A percentile compares a stretch with the other conserved stretches of the same genome.
Conservation (phyloP, 2,329 filamentous ascomycete species). For the Cyphellophora europaea region DNA sequence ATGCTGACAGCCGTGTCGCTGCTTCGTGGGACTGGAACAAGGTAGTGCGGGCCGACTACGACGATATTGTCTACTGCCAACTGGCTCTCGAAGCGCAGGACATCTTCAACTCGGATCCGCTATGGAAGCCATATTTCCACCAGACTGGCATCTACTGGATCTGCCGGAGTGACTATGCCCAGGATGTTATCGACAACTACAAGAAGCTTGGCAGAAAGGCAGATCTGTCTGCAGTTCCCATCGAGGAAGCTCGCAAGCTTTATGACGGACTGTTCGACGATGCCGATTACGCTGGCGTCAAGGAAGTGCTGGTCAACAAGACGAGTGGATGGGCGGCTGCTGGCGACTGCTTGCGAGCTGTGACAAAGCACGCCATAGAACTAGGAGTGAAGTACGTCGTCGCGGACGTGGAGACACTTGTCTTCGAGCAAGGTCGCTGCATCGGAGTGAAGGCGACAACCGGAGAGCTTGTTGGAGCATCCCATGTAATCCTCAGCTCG, state of each 20-base stretch:
- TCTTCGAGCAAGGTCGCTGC: slow-evolving; percentile 38
- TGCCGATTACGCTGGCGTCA: slow-evolving; percentile 50
- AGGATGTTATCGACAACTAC: slow-evolving; percentile 41
- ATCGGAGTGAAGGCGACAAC: slow-evolving; percentile 20
- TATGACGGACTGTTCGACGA: slow-evolving; percentile 52
- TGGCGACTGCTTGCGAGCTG: slow-evolving; percentile 45
- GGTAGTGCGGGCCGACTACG: slow-evolving; percentile 19
- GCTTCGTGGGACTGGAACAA: slow-evolving; percentile 21
- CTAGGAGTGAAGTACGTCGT: slow-evolving; percentile 51
- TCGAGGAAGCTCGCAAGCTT: slow-evolving; percentile 44
- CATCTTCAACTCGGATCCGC: slow-evolving; percentile 24
- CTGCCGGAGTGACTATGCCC: slow-evolving; percentile 36
- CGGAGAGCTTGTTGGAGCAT: slow-evolving; percentile 20
- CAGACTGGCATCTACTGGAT: slow-evolving; percentile 44
- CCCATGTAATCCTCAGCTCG: slow-evolving; percentile 21
- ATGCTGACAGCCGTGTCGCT: slow-evolving; percentile 25
- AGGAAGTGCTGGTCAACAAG: slow-evolving; percentile 52
- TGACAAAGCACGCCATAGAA: slow-evolving; percentile 44
- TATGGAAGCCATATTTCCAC: slow-evolving; percentile 38
- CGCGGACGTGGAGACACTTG: slow-evolving; percentile 41
- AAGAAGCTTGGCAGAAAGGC: slow-evolving; percentile 39
- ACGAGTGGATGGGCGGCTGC: slow-evolving; percentile 57
- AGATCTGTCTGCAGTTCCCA: slow-evolving; percentile 36
- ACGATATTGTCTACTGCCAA: slow-evolving; percentile 21
- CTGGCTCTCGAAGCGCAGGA: slow-evolving; percentile 24